Percentiles rank a stretch among this genome's conserved stretches.
Evolutionary conservation across 805 yeast genomes (phyloP).

Genomic region (Metschnikowia matae): DNA sequence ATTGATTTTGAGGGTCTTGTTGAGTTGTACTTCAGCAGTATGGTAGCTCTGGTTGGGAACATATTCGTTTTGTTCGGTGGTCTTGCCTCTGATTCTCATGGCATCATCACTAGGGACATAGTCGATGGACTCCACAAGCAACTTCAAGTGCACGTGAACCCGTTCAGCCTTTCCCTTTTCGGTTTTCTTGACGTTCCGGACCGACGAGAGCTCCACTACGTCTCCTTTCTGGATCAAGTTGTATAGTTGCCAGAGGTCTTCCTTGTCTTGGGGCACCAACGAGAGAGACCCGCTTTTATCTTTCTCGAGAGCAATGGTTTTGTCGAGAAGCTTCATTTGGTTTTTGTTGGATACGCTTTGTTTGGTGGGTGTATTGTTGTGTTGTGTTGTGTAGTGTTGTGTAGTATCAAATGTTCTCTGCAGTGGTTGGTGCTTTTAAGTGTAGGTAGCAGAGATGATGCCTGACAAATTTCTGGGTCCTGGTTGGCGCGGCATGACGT

Average conservation of each 20-base stretch:
- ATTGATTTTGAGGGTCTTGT: conserved; percentile 60
- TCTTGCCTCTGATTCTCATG: conserved; percentile 76
- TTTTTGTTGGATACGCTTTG: not conserved
- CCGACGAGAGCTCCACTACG: conserved; percentile 63
- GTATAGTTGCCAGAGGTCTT: conserved; percentile 86
- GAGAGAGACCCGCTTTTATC: conserved; percentile 64
- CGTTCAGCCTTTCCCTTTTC: conserved; percentile 49
- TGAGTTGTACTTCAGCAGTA: conserved; percentile 74
- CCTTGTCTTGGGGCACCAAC: conserved; percentile 79
- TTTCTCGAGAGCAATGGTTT: conserved; percentile 28
- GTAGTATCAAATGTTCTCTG: not conserved
- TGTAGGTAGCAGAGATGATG: not conserved
- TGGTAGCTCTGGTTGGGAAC: conserved; percentile 86
- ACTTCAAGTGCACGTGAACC: conserved; percentile 40
- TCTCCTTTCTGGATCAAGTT: conserved; percentile 77
- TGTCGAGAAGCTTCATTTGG: conserved; percentile 18
- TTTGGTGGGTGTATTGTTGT: not conserved
- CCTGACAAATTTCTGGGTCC: not conserved
- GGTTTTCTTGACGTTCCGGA: conserved; percentile 53
- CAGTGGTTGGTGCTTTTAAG: no score
- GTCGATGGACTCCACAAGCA: conserved; percentile 66
- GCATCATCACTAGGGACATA: conserved; percentile 74
- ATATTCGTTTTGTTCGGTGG: conserved; percentile 62
- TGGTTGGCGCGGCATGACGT: conserved; percentile 5
- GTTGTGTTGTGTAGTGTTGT: not conserved